Base-by-base conservation (phyloP, 202 grass and related monocot species). In the Elaeis oleifera region DNA sequence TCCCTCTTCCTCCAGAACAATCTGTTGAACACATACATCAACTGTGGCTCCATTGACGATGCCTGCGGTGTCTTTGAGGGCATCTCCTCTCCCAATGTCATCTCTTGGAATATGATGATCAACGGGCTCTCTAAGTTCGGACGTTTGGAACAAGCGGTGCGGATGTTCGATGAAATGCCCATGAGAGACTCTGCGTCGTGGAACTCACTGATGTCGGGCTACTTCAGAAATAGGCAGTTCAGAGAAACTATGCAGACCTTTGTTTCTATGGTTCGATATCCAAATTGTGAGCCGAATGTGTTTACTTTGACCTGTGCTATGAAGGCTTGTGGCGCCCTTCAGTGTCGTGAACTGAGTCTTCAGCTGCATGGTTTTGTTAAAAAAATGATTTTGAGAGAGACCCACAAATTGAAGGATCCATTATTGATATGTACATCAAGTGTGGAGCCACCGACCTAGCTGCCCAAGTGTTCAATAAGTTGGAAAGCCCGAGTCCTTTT, bases 401-500 rank as follows among this genome's bases (percentile, higher is more conserved):
- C 32, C 72, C 60, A 31, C 67, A 91, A 20, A 82, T 84, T 39
- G 49, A 18, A 26, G 63, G 71, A 54, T 63, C 69, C 8, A 77
- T 89, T 57, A 79, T 97, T 9, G 92, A 86, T 79, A 86, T 97
- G 87, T 84, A 90, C 65, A 79, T 86, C 71, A 97, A 84, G 58
- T 89, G 87, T 55, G 79, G 81, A 23, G 52, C 54, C 31, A 55
- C 83, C 14, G 74, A 80, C 51, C 70, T 89, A 49, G 84, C 92
- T 68, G 78, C 84, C 13, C 69, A 75, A 59, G 61, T 75, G 61
- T 97, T 91, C 66, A 8, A 59, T 39, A 51, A 24, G 17, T 49
- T 97, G 65, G 11, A 75, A 71, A 83, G 21, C 27, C 92, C 87
- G 0, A 73, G 74, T 78, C n/a, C 89, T 67, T 86, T 32, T 97